Evolutionary conservation across 768 basidiomycete genomes (phyloP).

Genomic region (Lentinula raphanica): DNA sequence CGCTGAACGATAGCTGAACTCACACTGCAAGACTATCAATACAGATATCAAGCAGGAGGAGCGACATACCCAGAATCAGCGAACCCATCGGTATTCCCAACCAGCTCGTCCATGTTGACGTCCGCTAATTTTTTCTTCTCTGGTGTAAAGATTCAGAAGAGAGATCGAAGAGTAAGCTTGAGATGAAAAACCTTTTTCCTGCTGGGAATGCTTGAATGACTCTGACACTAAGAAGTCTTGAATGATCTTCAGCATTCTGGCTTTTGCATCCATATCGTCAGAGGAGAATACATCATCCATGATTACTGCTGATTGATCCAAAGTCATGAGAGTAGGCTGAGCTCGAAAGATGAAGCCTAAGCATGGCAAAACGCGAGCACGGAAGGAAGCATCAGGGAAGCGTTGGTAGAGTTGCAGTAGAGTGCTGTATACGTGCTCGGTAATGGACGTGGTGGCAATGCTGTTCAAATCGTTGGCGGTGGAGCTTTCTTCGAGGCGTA

Average conservation of each 20-base stretch:
- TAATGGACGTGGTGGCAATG: slow-evolving; percentile 47
- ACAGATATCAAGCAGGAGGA: neutral
- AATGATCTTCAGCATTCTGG: slow-evolving; percentile 77
- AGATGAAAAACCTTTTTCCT: slow-evolving; percentile 53
- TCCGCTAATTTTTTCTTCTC: slow-evolving; percentile 35
- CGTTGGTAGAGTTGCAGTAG: slow-evolving; percentile 72
- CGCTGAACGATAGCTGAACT: slow-evolving; percentile 94
- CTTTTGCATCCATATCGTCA: slow-evolving; percentile 63
- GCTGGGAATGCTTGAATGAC: slow-evolving; percentile 66
- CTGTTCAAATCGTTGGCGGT: slow-evolving; percentile 2
- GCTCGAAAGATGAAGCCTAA: slow-evolving; percentile 90
- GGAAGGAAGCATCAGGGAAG: slow-evolving; percentile 50
- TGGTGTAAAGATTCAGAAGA: neutral
- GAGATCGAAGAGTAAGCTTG: neutral
- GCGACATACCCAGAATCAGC: slow-evolving; percentile 87
- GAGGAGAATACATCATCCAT: slow-evolving; percentile 89
- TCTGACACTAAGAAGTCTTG: slow-evolving; percentile 89
- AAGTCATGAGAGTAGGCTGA: slow-evolving; percentile 86
- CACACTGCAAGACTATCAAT: slow-evolving; percentile 47
- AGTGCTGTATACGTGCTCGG: slow-evolving; percentile 75
- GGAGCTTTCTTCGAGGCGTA: slow-evolving; percentile 62
- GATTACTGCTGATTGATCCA: slow-evolving; percentile 69
- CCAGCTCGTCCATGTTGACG: slow-evolving; percentile 89
- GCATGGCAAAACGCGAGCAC: slow-evolving; percentile 76
- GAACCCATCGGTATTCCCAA: slow-evolving; percentile 93